phyloP scores from a whole-genome alignment of 75 land plant genomes.

The Selaginella tamariscina region DNA sequence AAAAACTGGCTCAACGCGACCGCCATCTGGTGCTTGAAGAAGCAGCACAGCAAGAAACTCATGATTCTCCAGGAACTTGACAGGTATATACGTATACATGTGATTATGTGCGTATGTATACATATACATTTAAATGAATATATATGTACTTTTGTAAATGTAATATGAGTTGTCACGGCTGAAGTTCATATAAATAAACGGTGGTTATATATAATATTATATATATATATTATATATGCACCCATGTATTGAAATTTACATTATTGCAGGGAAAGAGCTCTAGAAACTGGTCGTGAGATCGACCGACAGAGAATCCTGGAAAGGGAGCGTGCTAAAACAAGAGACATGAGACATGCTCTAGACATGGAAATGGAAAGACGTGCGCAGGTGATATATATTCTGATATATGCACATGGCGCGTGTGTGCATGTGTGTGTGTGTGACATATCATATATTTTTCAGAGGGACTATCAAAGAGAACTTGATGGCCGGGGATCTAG shows the following conservation, averaged over 20 bases:
- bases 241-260: too few relatives aligned
- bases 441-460: background rate
- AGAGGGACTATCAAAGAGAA: conserved; percentile 89
- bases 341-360: conserved; percentile 64
- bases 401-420: background rate
- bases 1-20: conserved; percentile 38
- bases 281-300: conserved; percentile 60
- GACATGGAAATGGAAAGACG: conserved; percentile 77
- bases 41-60: conserved; percentile 57
- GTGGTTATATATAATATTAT: too few relatives aligned
- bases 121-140: too few relatives aligned
- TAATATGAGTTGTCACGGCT: too few relatives aligned
- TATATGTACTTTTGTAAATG: too few relatives aligned
- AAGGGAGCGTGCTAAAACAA: conserved; percentile 84
- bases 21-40: conserved; percentile 70
- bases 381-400: conserved; percentile 46
- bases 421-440: background rate
- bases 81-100: too few relatives aligned
- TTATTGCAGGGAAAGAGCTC: conserved; percentile 50
- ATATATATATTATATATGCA: too few relatives aligned
- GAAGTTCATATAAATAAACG: too few relatives aligned
- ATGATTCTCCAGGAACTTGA: conserved; percentile 83
- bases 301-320: conserved; percentile 69
- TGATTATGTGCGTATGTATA: too few relatives aligned
- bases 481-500: conserved; percentile 58